Conservation (phyloP, 345 rosid genomes). For the Microthlaspi erraticum region DNA sequence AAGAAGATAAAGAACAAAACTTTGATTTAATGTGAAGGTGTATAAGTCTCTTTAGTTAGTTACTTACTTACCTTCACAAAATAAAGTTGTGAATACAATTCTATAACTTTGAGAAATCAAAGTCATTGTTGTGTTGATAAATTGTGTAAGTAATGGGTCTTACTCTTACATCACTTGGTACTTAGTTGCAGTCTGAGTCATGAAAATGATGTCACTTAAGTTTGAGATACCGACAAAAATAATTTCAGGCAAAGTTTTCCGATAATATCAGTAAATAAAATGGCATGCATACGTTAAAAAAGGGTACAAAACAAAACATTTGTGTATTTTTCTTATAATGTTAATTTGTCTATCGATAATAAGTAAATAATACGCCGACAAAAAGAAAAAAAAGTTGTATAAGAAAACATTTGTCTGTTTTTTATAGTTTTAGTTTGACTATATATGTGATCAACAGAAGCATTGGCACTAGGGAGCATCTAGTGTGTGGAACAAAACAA, state of each 20-base stretch:
- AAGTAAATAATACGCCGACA: too few relatives aligned
- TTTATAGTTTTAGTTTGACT: background rate
- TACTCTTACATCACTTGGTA: conserved; percentile 4
- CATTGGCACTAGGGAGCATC: too few relatives aligned
- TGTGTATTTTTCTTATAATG: background rate
- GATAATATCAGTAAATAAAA: background rate
- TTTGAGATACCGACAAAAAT: background rate
- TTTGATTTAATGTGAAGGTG: background rate
- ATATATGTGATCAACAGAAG: too few relatives aligned
- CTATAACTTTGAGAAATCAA: conserved; percentile 10
- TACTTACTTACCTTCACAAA: conserved; percentile 9
- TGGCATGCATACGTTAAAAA: background rate
- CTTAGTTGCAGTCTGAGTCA: conserved; percentile 3
- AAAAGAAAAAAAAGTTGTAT: too few relatives aligned
- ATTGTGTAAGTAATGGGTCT: conserved; percentile 14
- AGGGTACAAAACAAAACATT: background rate
- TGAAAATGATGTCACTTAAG: background rate
- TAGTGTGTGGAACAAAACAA: background rate
- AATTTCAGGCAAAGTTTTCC: background rate
- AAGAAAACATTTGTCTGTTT: background rate
- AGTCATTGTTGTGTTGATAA: background rate
- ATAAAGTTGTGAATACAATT: background rate
- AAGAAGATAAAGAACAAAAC: conserved; percentile 5
- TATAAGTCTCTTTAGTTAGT: background rate
- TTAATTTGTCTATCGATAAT: background rate